phyloP scores from a whole-genome alignment of 768 basidiomycete species.

The Sutorius australiensis region DNA sequence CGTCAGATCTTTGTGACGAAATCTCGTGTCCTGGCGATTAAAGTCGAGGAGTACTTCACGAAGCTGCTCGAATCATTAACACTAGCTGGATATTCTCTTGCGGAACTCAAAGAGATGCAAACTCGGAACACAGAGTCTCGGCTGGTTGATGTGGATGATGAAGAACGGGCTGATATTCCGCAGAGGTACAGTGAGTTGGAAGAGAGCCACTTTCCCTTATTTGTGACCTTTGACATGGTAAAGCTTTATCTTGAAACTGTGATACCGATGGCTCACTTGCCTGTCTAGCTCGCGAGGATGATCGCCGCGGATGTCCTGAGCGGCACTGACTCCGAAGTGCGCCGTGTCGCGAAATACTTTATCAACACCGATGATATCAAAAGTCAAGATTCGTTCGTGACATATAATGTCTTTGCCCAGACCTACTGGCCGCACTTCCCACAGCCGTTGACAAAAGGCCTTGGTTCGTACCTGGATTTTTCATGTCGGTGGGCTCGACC shows the following conservation, averaged over 20 bases:
- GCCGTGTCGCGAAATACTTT: conserved; percentile 12
- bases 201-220: conserved; percentile 65
- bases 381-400: conserved; percentile 31
- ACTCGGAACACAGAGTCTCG: conserved; percentile 24
- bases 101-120: conserved; percentile 36
- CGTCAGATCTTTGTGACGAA: conserved; percentile 73
- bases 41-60: conserved; percentile 64
- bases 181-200: conserved; percentile 49
- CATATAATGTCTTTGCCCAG: conserved; percentile 45
- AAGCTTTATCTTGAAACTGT: conserved; percentile 3
- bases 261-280: not conserved
- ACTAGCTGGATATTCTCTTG: conserved; percentile 32
- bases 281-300: conserved; percentile 24
- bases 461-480: conserved; percentile 38
- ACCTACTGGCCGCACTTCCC: conserved; percentile 61
- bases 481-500: not conserved
- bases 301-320: conserved; percentile 23
- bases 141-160: conserved; percentile 32
- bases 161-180: conserved; percentile 34
- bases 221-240: conserved; percentile 63
- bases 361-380: conserved; percentile 12
- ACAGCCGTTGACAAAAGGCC: conserved; percentile 44
- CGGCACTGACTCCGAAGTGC: conserved; percentile 2
- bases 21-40: conserved; percentile 59
- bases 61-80: conserved; percentile 46